A percentile compares a stretch with the other conserved stretches of the same genome.
Evolutionary conservation across 139 green algal species (phyloP).

Genomic region (Haematococcus lacustris): DNA sequence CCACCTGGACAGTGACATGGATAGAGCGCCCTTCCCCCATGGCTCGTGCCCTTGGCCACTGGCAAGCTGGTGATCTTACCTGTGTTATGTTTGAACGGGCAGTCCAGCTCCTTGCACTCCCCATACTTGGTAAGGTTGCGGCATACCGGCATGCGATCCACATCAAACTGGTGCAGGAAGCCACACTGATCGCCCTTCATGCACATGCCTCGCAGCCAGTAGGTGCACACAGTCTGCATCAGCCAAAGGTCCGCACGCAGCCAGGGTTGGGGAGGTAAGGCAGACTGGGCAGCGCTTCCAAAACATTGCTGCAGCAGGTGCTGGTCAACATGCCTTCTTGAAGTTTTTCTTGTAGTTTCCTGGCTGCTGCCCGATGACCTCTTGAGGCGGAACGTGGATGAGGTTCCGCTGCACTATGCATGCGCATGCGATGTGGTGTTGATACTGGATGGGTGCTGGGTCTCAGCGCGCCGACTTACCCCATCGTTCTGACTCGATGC

Average conservation of each 20-base stretch:
- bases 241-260: neutral
- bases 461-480: too few species aligned
- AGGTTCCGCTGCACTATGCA: neutral
- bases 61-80: too few species aligned
- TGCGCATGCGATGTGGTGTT: neutral
- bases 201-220: constrained; percentile 92
- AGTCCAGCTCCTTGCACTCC: constrained; percentile 86
- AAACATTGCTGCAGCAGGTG: constrained; percentile 7
- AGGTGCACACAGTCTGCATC: constrained; percentile 92
- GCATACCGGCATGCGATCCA: constrained; percentile 25
- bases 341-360: constrained; percentile 63
- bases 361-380: constrained; percentile 47
- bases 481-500: too few species aligned
- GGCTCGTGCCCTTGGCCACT: too few species aligned
- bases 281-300: neutral
- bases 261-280: neutral
- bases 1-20: too few species aligned
- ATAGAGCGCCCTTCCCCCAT: too few species aligned
- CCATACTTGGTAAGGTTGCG: constrained; percentile 67
- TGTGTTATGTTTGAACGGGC: constrained; percentile 87
- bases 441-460: neutral
- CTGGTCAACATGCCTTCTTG: constrained; percentile 25
- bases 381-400: constrained; percentile 1
- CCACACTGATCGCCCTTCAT: constrained; percentile 95
- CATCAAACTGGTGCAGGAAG: constrained; percentile 93